phyloP scores from a whole-genome alignment of 2,329 filamentous ascomycete genomes.

The Neofusicoccum parvum region DNA sequence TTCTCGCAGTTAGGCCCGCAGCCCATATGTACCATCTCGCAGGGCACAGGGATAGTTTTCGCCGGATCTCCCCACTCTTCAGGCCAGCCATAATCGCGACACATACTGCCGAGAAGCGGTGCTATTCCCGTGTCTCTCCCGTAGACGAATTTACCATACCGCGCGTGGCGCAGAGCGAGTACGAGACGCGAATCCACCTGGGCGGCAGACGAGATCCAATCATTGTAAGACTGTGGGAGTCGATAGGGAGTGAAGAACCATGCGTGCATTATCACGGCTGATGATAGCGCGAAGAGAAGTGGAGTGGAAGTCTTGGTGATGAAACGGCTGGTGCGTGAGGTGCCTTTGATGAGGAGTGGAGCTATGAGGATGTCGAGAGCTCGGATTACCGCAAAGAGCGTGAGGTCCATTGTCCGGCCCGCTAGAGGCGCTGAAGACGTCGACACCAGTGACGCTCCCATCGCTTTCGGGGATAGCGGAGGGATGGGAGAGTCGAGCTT shows the following conservation, averaged over 20 bases:
- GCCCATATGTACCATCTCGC: slow-evolving; percentile 82
- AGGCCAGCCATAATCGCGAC: slow-evolving; percentile 69
- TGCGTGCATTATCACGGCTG: slow-evolving; percentile 81
- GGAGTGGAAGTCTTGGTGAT: slow-evolving; percentile 44
- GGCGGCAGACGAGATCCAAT: slow-evolving; percentile 79
- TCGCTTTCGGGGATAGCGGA: slow-evolving; percentile 15
- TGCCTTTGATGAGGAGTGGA: slow-evolving; percentile 26
- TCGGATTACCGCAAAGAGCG: slow-evolving; percentile 73
- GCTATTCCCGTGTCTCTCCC: slow-evolving; percentile 73
- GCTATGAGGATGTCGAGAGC: slow-evolving; percentile 72
- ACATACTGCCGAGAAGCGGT: slow-evolving; percentile 70
- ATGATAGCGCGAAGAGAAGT: slow-evolving; percentile 70
- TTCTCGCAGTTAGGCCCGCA: slow-evolving; percentile 70
- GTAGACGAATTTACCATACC: slow-evolving; percentile 67
- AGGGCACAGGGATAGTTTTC: slow-evolving; percentile 72
- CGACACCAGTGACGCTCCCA: slow-evolving; percentile 26
- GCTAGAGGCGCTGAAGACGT: slow-evolving; percentile 45
- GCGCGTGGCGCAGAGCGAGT: slow-evolving; percentile 69
- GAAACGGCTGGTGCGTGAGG: slow-evolving; percentile 55
- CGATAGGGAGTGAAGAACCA: slow-evolving; percentile 78
- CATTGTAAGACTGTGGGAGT: slow-evolving; percentile 73
- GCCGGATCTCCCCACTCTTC: slow-evolving; percentile 72
- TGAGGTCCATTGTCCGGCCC: slow-evolving; percentile 78
- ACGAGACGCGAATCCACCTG: slow-evolving; percentile 75
- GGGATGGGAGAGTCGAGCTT: slow-evolving; percentile 1